Conservation (phyloP, 345 rosid genomes). For the Gynandropsis gynandra region DNA sequence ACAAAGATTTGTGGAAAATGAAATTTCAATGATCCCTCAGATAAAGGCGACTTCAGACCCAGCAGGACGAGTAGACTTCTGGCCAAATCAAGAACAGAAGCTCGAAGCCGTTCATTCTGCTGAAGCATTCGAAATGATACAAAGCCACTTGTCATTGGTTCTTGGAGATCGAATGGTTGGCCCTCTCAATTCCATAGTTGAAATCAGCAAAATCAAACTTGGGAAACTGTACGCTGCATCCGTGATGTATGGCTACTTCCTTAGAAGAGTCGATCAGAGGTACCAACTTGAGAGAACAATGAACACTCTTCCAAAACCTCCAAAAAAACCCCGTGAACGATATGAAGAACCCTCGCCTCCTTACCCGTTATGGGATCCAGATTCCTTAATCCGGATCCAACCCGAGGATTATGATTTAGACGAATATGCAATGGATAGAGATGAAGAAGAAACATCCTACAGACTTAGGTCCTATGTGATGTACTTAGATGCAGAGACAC, state of each 20-base stretch:
- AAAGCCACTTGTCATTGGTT: constrained; percentile 67
- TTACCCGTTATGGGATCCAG: constrained; percentile 63
- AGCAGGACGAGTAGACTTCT: constrained; percentile 67
- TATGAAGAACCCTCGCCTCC: constrained; percentile 39
- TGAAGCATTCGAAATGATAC: constrained; percentile 94
- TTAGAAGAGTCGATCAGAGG: constrained; percentile 80
- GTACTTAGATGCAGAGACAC: constrained; percentile 80
- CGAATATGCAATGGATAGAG: constrained; percentile 25
- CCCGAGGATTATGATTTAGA: constrained; percentile 34
- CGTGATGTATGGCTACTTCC: constrained; percentile 84
- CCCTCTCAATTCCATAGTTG: constrained; percentile 55
- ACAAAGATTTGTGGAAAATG: constrained; percentile 56
- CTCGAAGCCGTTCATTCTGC: constrained; percentile 80
- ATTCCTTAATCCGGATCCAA: constrained; percentile 51
- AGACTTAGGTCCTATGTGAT: constrained; percentile 73
- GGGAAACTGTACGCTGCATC: constrained; percentile 94
- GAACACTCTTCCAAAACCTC: constrained; percentile 70
- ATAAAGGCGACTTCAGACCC: constrained; percentile 64
- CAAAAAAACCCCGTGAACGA: constrained; percentile 33
- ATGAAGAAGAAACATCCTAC: constrained; percentile 32
- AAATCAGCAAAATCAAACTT: constrained; percentile 82
- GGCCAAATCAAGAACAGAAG: constrained; percentile 91
- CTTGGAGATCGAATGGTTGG: constrained; percentile 71
- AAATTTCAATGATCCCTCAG: constrained; percentile 72
- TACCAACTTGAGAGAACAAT: constrained; percentile 81